Base-by-base conservation (phyloP, 2,329 filamentous ascomycete species). In the Fusarium sterilihyphosum region DNA sequence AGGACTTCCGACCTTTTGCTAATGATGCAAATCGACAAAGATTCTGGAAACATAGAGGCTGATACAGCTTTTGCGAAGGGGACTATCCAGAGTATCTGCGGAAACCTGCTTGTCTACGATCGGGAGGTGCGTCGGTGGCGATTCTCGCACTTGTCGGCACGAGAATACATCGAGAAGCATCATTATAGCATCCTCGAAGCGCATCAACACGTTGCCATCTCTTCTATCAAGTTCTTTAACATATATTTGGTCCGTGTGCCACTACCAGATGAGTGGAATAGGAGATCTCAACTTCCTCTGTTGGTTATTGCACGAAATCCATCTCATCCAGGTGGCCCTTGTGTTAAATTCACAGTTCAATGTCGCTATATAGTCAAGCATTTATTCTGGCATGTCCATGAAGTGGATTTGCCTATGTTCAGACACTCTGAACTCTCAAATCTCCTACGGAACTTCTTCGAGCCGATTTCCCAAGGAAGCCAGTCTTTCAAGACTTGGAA, bases 1-100 rank as follows among this genome's bases (percentile, higher is more conserved):
- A 2, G 2, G 0, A 33, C 29, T 0, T 0, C 5, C 0, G 22
- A 50, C 0, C 8, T 50, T 0, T 7, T 0, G 0, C 0, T 50
- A 0, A n/a, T 33, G 11, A 52, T 52, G 20, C 26, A 31, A 0
- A 49, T 49, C 0, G 6, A 31, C 9, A 8, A 1, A 0, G 4
- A 16, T 4, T 29, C 44, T 5, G 24, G 44, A 0, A 22, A 0
- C 0, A 10, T 5, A 10, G 24, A 47, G 4, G 12, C 24, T 14
- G 5, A 29, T 29, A 22, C 8, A 0, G 8, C 1, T 4, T 47
- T 47, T 0, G 11, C 8, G 3, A 0, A 26, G 3, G 46, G 29
- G 0, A 22, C 26, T 6, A 49, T 49, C 6, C 13, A 49, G 14
- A 22, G 20, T 4, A 31, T 31, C 3, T 49, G 26, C 0, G 26